Evolutionary conservation across 139 green algal species (phyloP), one percentile per base, ranked within the genome.

Genomic region (Zygnema cylindricum): DNA sequence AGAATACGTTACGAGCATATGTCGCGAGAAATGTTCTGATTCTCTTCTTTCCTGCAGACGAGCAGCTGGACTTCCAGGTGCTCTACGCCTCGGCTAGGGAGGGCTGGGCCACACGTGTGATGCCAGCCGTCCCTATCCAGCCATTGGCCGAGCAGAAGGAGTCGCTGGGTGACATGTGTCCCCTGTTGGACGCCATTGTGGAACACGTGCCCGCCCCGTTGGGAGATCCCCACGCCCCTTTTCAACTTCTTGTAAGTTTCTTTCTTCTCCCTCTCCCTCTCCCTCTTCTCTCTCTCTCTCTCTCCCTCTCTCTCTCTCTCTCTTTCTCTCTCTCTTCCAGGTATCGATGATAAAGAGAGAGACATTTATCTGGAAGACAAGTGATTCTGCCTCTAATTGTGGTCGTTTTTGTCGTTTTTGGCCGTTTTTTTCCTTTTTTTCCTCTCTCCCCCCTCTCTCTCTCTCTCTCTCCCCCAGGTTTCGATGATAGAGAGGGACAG

Each of bases 41-140:
- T 73, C 30, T n/a, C n/a, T n/a, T 63, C 49, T 63, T 63, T 16
- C 16, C 11, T 87, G 81, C 85, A 87, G 96, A 98, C 36, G 94
- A 96, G 43, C 96, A 98, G 93, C 94, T 98, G 25, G 96, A 98
- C 92, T 98, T 98, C 90, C 93, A 94, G 0, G 79, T 96, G 76
- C 92, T 98, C 0, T 98, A 97, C 69, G 94, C 95, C 0, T 96
- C 93, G 22, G 94, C 94, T 1, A 92, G 94, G 33, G 85, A 96
- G 81, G 95, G 91, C 30, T 92, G 82, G 82, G 85, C 73, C 25
- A 78, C 38, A 23, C 0, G 1, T 41, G 36, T 79, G 1, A 78
- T 92, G 86, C 54, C 30, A 42, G 16, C 49, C 7, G 49, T 63
- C 16, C 49, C 49, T 16, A 63, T 63, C 16, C 84, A 42, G 33